Evolutionary conservation across 306 rosid genomes (phyloP).

Genomic region (Boehmeria nivea): DNA sequence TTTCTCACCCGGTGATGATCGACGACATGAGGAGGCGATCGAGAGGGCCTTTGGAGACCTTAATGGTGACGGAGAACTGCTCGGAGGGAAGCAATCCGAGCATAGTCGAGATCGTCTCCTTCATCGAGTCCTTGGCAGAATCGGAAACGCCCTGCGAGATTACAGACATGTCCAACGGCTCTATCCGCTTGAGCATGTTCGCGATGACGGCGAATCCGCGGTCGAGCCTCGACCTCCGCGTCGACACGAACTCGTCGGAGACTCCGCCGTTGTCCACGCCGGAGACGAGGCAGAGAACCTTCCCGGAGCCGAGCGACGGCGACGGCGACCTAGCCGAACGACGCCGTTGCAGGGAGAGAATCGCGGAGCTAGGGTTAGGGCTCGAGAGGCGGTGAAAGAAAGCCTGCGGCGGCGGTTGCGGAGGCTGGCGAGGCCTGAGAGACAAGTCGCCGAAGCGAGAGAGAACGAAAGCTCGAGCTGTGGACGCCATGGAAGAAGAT

Average conservation of each 20-base stretch:
- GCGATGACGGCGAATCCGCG: constrained; percentile 84
- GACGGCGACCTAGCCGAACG: constrained; percentile 12
- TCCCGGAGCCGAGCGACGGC: constrained; percentile 5
- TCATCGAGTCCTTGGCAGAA: constrained; percentile 80
- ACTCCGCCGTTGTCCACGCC: constrained; percentile 71
- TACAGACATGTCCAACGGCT: constrained; percentile 75
- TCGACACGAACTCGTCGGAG: constrained; percentile 80
- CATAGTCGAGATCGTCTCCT: constrained; percentile 93
- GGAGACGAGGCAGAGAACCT: constrained; percentile 49
- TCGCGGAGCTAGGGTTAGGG: constrained; percentile 16
- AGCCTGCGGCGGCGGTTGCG: constrained; percentile 33
- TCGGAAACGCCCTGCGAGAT: constrained; percentile 83
- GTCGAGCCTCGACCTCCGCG: constrained; percentile 57
- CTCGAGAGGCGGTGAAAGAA: constrained; percentile 18
- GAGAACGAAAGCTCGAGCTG: constrained; percentile 53
- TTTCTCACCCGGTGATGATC: constrained; percentile 77
- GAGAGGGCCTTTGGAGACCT: constrained; percentile 55
- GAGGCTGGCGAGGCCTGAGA: constrained; percentile 35
- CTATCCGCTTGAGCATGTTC: constrained; percentile 71
- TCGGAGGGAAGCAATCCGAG: constrained; percentile 87
- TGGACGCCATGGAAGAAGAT: constrained; percentile 47
- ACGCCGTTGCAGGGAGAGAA: constrained; percentile 21
- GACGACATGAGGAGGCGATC: constrained; percentile 79
- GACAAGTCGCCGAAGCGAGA: constrained; percentile 51
- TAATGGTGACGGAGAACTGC: constrained; percentile 70